These are phyloP conservation scores for Alternaria sp. DNA, from an alignment of 2,329 filamentous ascomycete genomes.

Conservation along the genomic window DNA sequence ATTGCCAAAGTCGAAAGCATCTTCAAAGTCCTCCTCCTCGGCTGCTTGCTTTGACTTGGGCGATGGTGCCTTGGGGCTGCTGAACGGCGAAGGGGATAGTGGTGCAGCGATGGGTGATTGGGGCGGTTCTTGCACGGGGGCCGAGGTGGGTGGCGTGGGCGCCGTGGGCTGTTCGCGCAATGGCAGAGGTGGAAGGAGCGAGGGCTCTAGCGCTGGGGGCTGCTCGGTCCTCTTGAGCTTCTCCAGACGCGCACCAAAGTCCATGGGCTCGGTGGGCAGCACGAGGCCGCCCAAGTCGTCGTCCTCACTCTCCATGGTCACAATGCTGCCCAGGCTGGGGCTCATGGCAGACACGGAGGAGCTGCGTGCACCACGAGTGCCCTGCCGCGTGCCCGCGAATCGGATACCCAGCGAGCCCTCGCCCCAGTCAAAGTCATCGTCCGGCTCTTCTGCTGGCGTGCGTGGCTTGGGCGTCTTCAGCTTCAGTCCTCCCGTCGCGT, in stretches of 20 bases:
- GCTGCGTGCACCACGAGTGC: slow-evolving; percentile 80
- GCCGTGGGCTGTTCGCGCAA: slow-evolving; percentile 40
- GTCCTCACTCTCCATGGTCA: slow-evolving; percentile 91
- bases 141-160: slow-evolving; percentile 30
- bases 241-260: slow-evolving; percentile 81
- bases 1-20: slow-evolving; percentile 85
- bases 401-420: slow-evolving; percentile 92
- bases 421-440: slow-evolving; percentile 90
- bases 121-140: slow-evolving; percentile 15
- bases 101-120: slow-evolving; percentile 31
- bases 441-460: slow-evolving; percentile 65
- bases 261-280: slow-evolving; percentile 81
- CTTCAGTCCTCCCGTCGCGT: slow-evolving; percentile 51
- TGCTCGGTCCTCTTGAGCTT: slow-evolving; percentile 67
- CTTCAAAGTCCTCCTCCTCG: slow-evolving; percentile 78
- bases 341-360: slow-evolving; percentile 90
- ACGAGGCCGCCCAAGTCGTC: slow-evolving; percentile 91
- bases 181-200: slow-evolving; percentile 31
- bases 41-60: slow-evolving; percentile 30
- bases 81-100: slow-evolving; percentile 28
- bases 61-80: slow-evolving; percentile 29
- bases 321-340: slow-evolving; percentile 89
- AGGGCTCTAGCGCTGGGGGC: slow-evolving; percentile 26
- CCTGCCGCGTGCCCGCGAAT: slow-evolving; percentile 84
- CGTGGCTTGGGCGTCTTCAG: slow-evolving; percentile 56